Base-by-base conservation (phyloP, 768 basidiomycete species). In the Lyophyllum shimeji region DNA sequence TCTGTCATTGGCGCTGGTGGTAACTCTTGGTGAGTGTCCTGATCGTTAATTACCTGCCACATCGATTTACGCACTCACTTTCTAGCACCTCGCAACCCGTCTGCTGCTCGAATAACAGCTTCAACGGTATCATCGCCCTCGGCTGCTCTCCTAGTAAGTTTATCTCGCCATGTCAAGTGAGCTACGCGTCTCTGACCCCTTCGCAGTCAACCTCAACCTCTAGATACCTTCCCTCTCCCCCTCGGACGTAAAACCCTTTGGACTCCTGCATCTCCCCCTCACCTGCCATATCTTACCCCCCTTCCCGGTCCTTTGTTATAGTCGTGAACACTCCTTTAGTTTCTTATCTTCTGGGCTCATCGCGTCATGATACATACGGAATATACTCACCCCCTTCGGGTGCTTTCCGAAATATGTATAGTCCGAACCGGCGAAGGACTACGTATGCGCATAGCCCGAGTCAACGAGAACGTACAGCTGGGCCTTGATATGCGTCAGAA, bases 61-160 rank as follows among this genome's bases (percentile, higher is more conserved):
- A 11, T 7, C 45, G 8, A 25, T 18, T 46, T 40, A 33, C 20
- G 44, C 39, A n/a, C 27, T 2, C 27, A 2, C 25, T 33, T 18
- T 20, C 15, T 48, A 80, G 78, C 69, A 39, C 57, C 4, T 46
- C 58, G 13, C 75, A 81, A 59, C 67, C 77, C 11, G 75, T 81
- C 42, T 83, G 81, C 65, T 83, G 82, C 64, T 57, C 67, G 24
- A 70, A 74, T 55, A 78, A 81, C 57, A 57, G 61, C 44, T 80
- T 73, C 65, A 73, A 74, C 29, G 78, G 81, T 43, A 61, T 79
- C 31, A 68, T 81, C 50, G 71, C 67, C 7, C 59, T 78, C 52
- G 78, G 76, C 6, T 81, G 79, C 67, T 57, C 67, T 13, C 74
- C 75, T 0, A 71, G 78, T 80, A 64, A 61, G 78, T 68, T 20